Evolutionary conservation across 2,329 filamentous ascomycete species (phyloP), one percentile per base, ranked within the genome.

Genomic region (Paecilomyces sp.): DNA sequence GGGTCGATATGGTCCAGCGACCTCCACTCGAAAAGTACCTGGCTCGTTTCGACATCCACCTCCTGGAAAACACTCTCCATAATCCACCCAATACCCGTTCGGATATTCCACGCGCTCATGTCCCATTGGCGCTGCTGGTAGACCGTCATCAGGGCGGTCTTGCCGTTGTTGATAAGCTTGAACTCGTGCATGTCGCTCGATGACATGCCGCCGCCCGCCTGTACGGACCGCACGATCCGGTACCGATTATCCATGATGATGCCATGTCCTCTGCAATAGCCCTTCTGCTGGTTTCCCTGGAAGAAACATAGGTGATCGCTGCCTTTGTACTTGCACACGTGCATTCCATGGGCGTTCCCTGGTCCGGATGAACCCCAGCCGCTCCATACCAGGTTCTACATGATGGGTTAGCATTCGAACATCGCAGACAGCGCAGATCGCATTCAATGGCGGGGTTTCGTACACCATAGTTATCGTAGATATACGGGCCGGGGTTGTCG

Each of bases 181-280:
- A 82, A 82, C 61, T 83, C 80, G 65, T 83, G 81, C 79, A 82
- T 81, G 65, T 83, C 81, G 65, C 74, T 76, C 25, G 75, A 75
- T 6, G 72, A 69, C 69, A 75, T 74, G 41, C 72, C 72, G 24
- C 72, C 75, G 1, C 72, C 71, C 0, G 75, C 68, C 53, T 74
- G 70, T 25, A 83, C 74, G 3, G 78, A 80, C 64, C 76, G 75
- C 53, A 82, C 79, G 51, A 80, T 76, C 50, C 77, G 72, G 64
- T 83, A 82, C 53, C 73, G 72, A 57, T 76, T 75, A 64, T 83
- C 77, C 78, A 83, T 77, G 60, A 83, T 83, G 24, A 82, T 72
- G 50, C 79, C 80, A 72, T 82, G 79, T 5, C 80, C 80, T 51
- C 79, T 74, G 30, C 79, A 80, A 60, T 81, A 83, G 30, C 80